A percentile compares a stretch with the other conserved stretches of the same genome.
These are phyloP conservation scores for Eucalyptus microcorys DNA, from an alignment of 345 rosid species.

Conservation along the genomic window DNA sequence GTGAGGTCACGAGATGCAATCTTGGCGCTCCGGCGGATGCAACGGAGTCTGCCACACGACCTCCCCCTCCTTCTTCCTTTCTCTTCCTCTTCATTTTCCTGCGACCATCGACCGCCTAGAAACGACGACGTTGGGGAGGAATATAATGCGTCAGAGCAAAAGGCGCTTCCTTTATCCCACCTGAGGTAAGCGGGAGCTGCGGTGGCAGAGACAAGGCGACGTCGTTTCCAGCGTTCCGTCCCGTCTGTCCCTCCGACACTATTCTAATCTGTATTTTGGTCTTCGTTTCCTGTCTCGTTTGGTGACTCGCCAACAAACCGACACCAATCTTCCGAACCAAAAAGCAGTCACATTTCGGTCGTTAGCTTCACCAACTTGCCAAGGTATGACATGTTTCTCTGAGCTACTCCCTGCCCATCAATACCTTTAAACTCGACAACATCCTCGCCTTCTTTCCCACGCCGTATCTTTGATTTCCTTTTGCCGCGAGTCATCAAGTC, in stretches of 20 bases:
- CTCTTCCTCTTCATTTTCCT: too few species aligned
- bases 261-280: too few species aligned
- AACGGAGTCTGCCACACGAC: too few species aligned
- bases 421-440: neutral
- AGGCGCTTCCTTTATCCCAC: neutral
- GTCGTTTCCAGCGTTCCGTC: neutral
- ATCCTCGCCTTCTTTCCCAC: neutral
- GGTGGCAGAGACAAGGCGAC: neutral
- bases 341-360: neutral
- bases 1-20: too few species aligned
- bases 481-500: neutral
- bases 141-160: neutral
- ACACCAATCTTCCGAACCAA: conserved; percentile 3
- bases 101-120: too few species aligned
- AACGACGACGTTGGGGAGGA: too few species aligned
- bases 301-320: conserved; percentile 14
- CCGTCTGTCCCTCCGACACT: too few species aligned
- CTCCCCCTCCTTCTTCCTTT: too few species aligned
- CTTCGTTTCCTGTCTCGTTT: neutral
- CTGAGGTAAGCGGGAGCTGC: neutral
- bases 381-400: neutral
- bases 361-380: neutral
- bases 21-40: too few species aligned
- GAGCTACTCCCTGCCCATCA: neutral
- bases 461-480: neutral